Evolutionary conservation across 768 basidiomycete species (phyloP).

Genomic region (Podaxis carcinomalis): DNA sequence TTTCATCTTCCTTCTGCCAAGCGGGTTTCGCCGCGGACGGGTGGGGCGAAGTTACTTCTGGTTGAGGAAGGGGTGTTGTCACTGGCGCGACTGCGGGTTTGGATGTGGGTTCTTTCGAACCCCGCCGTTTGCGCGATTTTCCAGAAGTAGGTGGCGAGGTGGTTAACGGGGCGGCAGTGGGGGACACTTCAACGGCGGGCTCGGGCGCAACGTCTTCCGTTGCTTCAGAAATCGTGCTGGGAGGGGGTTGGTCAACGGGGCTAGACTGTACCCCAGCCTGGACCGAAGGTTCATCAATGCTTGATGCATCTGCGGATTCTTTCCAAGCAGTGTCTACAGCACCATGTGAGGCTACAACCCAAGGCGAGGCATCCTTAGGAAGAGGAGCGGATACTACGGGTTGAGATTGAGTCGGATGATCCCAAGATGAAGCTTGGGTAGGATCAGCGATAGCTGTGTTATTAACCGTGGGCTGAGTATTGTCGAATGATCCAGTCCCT

Average conservation of each 20-base stretch:
- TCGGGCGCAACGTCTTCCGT: conserved; percentile 7
- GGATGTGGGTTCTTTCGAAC: conserved; percentile 1
- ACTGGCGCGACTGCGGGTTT: conserved; percentile 1
- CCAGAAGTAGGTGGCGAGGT: conserved; percentile 3
- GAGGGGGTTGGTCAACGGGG: conserved; percentile 15
- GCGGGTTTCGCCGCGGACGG: conserved; percentile 41
- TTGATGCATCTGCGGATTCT: conserved; percentile 11
- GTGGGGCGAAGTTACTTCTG: conserved; percentile 14
- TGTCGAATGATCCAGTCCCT: conserved; percentile 40
- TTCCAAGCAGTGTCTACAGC: conserved; percentile 45
- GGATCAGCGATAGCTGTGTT: conserved; percentile 28
- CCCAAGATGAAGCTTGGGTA: conserved; percentile 35
- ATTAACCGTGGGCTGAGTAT: conserved; percentile 33
- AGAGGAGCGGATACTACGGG: conserved; percentile 22
- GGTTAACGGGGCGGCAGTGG: conserved; percentile 3
- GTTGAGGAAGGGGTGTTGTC: conserved; percentile 4
- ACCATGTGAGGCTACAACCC: conserved; percentile 47
- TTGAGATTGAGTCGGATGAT: conserved; percentile 22
- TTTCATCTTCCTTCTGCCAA: conserved; percentile 70
- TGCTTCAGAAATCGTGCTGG: conserved; percentile 13
- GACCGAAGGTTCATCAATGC: not conserved
- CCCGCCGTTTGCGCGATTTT: conserved; percentile 7
- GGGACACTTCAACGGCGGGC: conserved; percentile 3
- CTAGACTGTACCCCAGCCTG: not conserved
- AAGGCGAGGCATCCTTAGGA: conserved; percentile 46